phyloP scores from a whole-genome alignment of 2,329 filamentous ascomycete genomes.

The Claviceps citrina region DNA sequence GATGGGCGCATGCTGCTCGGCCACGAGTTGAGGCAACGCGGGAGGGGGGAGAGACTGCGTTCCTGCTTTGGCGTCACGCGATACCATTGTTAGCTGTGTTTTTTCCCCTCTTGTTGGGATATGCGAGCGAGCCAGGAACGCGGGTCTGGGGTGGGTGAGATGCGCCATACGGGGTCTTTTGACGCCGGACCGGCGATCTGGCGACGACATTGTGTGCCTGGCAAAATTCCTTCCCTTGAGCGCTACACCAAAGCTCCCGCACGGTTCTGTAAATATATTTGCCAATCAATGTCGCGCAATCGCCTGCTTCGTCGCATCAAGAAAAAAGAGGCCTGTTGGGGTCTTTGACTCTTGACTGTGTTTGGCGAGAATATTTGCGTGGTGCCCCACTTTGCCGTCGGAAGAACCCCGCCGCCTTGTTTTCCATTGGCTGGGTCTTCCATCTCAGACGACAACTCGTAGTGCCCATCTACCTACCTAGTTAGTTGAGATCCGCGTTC shows the following conservation, averaged over 20 bases:
- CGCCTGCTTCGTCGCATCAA: background rate
- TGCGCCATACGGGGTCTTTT: slow-evolving; percentile 27
- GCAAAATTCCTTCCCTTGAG: background rate
- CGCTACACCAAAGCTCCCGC: background rate
- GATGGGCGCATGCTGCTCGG: slow-evolving; percentile 81
- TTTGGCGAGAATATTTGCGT: slow-evolving; percentile 1
- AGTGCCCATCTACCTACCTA: too few species aligned
- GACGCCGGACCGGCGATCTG: slow-evolving; percentile 25
- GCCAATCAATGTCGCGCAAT: background rate
- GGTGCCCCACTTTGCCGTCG: too few species aligned
- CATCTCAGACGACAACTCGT: background rate
- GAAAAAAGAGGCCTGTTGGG: too few species aligned
- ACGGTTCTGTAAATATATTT: background rate
- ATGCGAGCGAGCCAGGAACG: too few species aligned
- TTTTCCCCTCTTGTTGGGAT: too few species aligned
- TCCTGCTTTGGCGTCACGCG: slow-evolving; percentile 30
- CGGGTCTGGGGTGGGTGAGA: too few species aligned
- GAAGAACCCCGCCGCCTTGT: background rate
- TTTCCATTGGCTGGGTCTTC: background rate
- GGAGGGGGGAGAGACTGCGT: slow-evolving; percentile 93
- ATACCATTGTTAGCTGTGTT: background rate
- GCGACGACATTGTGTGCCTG: slow-evolving; percentile 21
- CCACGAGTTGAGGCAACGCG: slow-evolving; percentile 76
- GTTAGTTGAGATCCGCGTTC: too few species aligned
- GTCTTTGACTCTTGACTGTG: background rate